phyloP scores from a whole-genome alignment of 2,329 filamentous ascomycete species.

The Alternaria infectoria region DNA sequence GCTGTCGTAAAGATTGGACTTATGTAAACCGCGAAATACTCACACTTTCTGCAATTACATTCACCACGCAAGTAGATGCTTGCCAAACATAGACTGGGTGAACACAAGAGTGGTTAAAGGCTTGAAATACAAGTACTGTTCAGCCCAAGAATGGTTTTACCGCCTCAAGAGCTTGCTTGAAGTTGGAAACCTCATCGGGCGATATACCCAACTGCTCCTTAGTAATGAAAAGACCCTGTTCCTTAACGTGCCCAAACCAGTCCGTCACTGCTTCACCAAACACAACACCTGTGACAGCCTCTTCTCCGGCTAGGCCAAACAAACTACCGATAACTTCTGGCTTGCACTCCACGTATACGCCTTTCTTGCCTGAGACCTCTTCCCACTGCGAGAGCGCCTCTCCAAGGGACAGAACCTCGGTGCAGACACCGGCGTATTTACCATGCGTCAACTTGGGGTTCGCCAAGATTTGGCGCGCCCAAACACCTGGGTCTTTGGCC shows the following conservation, averaged over 20 bases:
- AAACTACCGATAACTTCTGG: background rate
- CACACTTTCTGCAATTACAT: background rate
- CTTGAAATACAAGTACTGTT: background rate
- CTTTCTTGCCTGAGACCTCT: slow-evolving; percentile 1
- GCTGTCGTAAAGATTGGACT: too few relatives aligned
- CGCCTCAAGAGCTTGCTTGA: slow-evolving; percentile 2
- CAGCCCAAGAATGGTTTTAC: slow-evolving; percentile 3
- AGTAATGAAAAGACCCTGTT: slow-evolving; percentile 2
- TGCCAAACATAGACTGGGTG: background rate
- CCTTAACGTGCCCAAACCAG: background rate
- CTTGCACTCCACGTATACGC: slow-evolving; percentile 3
- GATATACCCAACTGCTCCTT: slow-evolving; percentile 4
- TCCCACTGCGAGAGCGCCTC: background rate
- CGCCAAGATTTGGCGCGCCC: slow-evolving; percentile 6
- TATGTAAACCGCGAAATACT: background rate
- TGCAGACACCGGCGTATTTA: slow-evolving; percentile 4
- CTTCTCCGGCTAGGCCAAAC: slow-evolving; percentile 1
- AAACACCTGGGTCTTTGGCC: slow-evolving; percentile 6
- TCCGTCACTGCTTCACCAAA: slow-evolving; percentile 3
- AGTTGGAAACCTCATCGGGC: slow-evolving; percentile 1
- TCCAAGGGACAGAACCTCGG: background rate
- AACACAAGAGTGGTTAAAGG: background rate
- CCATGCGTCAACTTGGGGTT: slow-evolving; percentile 3
- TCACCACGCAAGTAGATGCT: background rate
- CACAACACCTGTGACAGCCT: slow-evolving; percentile 2